Evolutionary conservation across 2,329 filamentous ascomycete species (phyloP), one percentile per base, ranked within the genome.

Genomic region (Beauveria brongniartii): DNA sequence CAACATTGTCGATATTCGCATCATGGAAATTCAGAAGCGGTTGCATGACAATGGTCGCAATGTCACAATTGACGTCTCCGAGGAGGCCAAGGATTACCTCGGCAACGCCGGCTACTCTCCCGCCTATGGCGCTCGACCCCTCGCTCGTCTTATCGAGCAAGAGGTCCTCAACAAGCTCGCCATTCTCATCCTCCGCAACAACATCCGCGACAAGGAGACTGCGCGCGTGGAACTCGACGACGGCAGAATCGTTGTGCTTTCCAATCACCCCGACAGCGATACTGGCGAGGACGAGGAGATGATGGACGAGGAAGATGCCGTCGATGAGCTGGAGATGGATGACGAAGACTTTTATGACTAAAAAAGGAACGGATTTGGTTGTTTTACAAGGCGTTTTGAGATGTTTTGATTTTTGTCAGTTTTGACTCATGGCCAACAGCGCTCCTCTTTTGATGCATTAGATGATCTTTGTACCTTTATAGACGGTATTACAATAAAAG

Each of bases 91-190:
- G 72, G 92, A 97, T 71, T 97, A 96, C 74, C 84, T 99, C 9
- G 94, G 92, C 68, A 85, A 84, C 46, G 90, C 92, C 0, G 94
- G 94, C 10, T 99, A 99, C 78, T 96, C 91, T 16, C 94, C 94
- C 1, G 92, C 91, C 1, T 99, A 99, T 69, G 94, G 94, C 74
- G 94, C 94, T 46, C 84, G 94, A 62, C 94, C 94, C 41, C 78
- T 99, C 24, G 86, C 88, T 20, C 84, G 94, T 58, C 84, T 99
- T 63, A 97, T 99, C 67, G 94, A 99, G 79, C 94, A 94, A 77
- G 94, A 99, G 75, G 91, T 99, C 3, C 85, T 99, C 69, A 99
- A 99, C 76, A 87, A 88, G 55, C 79, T 99, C 65, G 94, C 94
- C 1, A 90, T 99, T 46, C 82, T 97, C 65, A 95, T 99, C 65